phyloP scores from a whole-genome alignment of 139 green algal species.

The Eudorina sp. region DNA sequence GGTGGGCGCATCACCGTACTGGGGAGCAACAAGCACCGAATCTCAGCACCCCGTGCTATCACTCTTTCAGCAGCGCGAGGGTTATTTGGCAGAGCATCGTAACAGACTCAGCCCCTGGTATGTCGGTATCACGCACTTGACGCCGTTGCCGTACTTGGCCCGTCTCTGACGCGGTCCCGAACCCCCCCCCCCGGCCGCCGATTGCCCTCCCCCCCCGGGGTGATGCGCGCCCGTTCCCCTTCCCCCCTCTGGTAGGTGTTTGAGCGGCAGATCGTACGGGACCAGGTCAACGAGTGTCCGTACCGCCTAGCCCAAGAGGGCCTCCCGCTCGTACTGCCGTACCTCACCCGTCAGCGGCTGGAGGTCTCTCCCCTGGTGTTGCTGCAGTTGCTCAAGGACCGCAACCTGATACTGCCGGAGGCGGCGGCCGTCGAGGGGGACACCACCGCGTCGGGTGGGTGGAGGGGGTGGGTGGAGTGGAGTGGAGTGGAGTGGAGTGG shows the following conservation, averaged over 20 bases:
- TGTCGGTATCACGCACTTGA: too few relatives aligned
- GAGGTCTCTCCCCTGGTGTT: constrained; percentile 20
- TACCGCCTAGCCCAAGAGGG: constrained; percentile 94
- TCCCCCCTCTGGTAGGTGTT: constrained; percentile 72
- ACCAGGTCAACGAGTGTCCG: constrained; percentile 82
- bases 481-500: too few relatives aligned
- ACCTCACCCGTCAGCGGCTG: constrained; percentile 80
- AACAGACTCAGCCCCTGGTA: too few relatives aligned
- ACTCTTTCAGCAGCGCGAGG: too few relatives aligned
- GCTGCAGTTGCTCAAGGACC: constrained; percentile 34
- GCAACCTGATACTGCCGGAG: constrained; percentile 40
- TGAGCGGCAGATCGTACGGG: constrained; percentile 85
- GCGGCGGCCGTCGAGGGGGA: background rate
- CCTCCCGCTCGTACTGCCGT: constrained; percentile 83
- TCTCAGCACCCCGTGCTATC: too few relatives aligned
- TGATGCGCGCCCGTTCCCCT: too few relatives aligned
- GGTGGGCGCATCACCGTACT: too few relatives aligned
- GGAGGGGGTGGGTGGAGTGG: too few relatives aligned
- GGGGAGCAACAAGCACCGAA: too few relatives aligned
- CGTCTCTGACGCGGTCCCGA: too few relatives aligned
- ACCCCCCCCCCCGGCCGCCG: background rate
- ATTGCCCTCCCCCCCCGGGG: constrained; percentile 35
- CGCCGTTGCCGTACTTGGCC: too few relatives aligned
- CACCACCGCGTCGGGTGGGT: background rate
- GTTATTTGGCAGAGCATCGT: too few relatives aligned